phyloP scores from a whole-genome alignment of 306 rosid genomes.

The Abrus precatorius region DNA sequence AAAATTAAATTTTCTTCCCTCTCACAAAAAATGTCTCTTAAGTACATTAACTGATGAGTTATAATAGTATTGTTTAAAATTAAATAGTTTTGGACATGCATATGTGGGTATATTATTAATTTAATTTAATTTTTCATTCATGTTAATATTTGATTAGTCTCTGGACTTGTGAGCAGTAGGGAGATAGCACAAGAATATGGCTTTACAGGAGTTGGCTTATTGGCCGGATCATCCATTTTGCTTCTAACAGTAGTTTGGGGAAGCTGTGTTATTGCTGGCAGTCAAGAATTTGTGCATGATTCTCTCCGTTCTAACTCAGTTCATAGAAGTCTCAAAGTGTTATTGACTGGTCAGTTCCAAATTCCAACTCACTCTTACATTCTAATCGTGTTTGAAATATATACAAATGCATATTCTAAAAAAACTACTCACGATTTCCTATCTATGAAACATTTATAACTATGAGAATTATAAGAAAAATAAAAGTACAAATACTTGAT shows the following conservation, averaged over 20 bases:
- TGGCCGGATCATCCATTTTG: constrained; percentile 56
- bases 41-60: no score
- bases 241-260: constrained; percentile 54
- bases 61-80: no score
- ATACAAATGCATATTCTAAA: not conserved
- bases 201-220: constrained; percentile 48
- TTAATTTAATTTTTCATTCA: no score
- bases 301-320: not conserved
- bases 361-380: constrained; percentile 4
- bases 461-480: not conserved
- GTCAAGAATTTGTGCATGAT: not conserved
- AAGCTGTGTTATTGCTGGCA: constrained; percentile 44
- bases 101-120: no score
- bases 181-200: constrained; percentile 51
- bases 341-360: constrained; percentile 43
- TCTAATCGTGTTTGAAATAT: not conserved
- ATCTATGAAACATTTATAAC: not conserved
- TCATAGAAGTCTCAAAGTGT: not conserved
- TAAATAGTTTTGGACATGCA: no score
- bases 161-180: constrained; percentile 39
- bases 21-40: no score
- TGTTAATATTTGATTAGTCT: constrained; percentile 24
- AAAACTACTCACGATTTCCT: no score
- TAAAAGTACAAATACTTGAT: not conserved
- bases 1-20: no score